Base-by-base conservation (phyloP, 768 basidiomycete species). In the Lyophyllum decastes region DNA sequence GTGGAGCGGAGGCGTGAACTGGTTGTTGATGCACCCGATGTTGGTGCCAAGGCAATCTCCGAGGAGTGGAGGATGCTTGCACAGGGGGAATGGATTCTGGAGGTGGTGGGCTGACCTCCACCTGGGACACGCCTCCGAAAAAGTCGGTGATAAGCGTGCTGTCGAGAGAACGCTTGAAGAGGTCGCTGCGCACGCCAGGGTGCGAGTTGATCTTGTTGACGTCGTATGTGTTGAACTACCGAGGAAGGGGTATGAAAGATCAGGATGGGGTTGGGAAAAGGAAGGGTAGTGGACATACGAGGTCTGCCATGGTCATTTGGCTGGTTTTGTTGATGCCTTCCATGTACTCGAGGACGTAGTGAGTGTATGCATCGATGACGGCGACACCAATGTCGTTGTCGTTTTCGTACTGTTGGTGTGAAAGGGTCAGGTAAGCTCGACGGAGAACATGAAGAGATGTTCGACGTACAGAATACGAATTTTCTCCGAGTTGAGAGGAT, bases 351-450 rank as follows among this genome's bases (percentile, higher is more conserved):
- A 99, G 84, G 26, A 95, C 79, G 66, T 90, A 90, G 73, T 98
- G 97, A 0, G 96, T 98, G 69, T 86, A 99, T 14, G 87, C 85
- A 69, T 99, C 97, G 60, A 98, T 97, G 49, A 99, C 95, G 0
- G 94, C 88, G 0, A 98, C 93, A 2, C 97, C 97, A 26, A 99
- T 87, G 61, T 98, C 96, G 34, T 87, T 78, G 75, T 99, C 97
- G 66, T 92, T 93, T 68, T 93, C 90, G 65, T 98, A 88, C 94
- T 98, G 63, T 34, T 26, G 12, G 40, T 49, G 6, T 34, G 30
- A 24, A 2, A 38, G 38, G 27, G 48, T 19, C 38, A 44, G 59
- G 4, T 30, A 30, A 30, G 43, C 50, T n/a, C n/a, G n/a, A 30
- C 26, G 27, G 11, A 10, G 24, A 35, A 48, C 47, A 8, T 40